A percentile compares a stretch with the other conserved stretches of the same genome.
These are phyloP conservation scores for Lotmaria passim DNA, from an alignment of 208 protist species.

Conservation along the genomic window DNA sequence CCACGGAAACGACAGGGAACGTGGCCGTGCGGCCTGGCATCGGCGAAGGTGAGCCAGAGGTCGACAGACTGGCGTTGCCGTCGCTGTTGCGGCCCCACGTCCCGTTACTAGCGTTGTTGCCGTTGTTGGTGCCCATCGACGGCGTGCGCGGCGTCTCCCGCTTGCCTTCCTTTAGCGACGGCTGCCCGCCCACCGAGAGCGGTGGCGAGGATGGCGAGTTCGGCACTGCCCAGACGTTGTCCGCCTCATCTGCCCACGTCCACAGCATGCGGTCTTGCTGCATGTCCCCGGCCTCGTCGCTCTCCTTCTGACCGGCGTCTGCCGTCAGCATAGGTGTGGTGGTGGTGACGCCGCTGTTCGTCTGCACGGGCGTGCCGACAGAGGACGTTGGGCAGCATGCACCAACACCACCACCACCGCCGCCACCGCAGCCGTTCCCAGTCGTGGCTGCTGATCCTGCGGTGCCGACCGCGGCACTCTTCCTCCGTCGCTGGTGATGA, in stretches of 20 bases:
- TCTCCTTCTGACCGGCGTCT: background rate
- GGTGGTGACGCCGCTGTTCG: background rate
- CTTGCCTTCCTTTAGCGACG: conserved; percentile 31
- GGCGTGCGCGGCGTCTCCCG: conserved; percentile 32
- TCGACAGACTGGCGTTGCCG: conserved; percentile 4
- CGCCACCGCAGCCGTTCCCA: too few relatives aligned
- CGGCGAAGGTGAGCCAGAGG: conserved; percentile 23
- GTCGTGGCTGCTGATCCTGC: too few relatives aligned
- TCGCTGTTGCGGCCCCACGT: conserved; percentile 9
- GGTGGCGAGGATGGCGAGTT: conserved; percentile 13
- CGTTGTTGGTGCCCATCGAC: background rate
- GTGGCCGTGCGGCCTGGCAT: conserved; percentile 18
- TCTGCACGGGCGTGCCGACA: too few relatives aligned
- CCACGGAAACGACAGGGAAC: conserved; percentile 14
- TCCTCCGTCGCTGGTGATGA: conserved; percentile 15
- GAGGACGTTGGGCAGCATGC: too few relatives aligned
- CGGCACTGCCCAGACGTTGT: conserved; percentile 24
- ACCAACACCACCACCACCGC: too few relatives aligned
- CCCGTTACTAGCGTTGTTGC: background rate
- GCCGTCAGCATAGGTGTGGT: background rate
- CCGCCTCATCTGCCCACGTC: conserved; percentile 26
- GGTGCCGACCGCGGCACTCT: background rate
- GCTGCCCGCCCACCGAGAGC: conserved; percentile 30
- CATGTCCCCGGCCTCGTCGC: background rate
- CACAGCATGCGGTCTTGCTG: conserved; percentile 15